These are phyloP conservation scores for Aspergillus coremiiformis DNA, from an alignment of 495 filamentous ascomycete species.

Conservation along the genomic window DNA sequence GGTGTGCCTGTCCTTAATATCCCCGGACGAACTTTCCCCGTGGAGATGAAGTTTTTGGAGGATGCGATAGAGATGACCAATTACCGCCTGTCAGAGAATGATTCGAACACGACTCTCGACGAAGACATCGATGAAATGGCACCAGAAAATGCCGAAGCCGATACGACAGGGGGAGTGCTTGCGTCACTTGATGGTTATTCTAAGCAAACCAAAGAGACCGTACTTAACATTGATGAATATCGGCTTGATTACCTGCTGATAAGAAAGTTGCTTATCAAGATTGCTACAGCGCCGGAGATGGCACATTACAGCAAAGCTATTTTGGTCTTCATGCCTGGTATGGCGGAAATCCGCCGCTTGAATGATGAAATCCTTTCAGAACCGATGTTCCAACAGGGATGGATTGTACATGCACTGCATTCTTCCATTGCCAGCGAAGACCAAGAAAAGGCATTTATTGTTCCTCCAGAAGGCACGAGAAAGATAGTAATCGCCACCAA, in stretches of 20 bases:
- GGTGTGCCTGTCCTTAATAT: conserved; percentile 80
- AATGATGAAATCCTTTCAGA: conserved; percentile 74
- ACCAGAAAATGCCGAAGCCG: conserved; percentile 34
- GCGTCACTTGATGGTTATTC: conserved; percentile 62
- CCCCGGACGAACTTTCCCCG: conserved; percentile 89
- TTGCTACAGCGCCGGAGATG: conserved; percentile 60
- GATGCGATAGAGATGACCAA: conserved; percentile 81
- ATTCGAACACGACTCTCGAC: conserved; percentile 33
- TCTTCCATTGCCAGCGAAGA: conserved; percentile 95
- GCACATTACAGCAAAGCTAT: conserved; percentile 77
- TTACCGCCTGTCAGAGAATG: conserved; percentile 52
- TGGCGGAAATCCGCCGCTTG: conserved; percentile 82
- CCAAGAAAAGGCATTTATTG: conserved; percentile 81
- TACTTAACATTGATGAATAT: conserved; percentile 76
- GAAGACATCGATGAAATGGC: conserved; percentile 42
- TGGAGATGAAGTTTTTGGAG: conserved; percentile 78
- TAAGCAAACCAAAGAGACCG: conserved; percentile 59
- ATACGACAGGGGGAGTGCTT: conserved; percentile 30
- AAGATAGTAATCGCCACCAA: conserved; percentile 96
- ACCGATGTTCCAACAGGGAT: conserved; percentile 56
- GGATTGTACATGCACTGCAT: conserved; percentile 82
- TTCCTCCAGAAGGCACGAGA: conserved; percentile 70
- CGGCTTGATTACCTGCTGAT: conserved; percentile 80
- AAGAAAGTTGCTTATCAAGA: conserved; percentile 59
- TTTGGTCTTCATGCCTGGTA: conserved; percentile 87